Percentiles rank a stretch among this genome's conserved stretches.
Evolutionary conservation across 2,329 filamentous ascomycete species (phyloP).

Genomic region (Blastomyces emzantsi): DNA sequence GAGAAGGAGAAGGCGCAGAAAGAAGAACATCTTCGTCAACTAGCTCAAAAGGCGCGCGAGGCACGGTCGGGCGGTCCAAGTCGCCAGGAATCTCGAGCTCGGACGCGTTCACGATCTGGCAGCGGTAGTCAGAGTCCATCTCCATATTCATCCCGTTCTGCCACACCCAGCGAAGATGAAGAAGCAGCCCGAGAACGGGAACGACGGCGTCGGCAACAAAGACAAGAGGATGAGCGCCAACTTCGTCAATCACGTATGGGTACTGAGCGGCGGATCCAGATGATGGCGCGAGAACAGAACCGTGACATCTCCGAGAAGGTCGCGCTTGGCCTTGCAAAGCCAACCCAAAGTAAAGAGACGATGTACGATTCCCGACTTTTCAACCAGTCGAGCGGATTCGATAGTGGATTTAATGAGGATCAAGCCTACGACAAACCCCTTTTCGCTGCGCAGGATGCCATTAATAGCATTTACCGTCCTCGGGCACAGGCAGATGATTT

Average conservation of each 20-base stretch:
- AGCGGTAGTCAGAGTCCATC: constrained; percentile 43
- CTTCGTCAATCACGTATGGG: constrained; percentile 93
- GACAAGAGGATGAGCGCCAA: constrained; percentile 78
- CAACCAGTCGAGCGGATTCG: constrained; percentile 87
- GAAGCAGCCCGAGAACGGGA: constrained; percentile 67
- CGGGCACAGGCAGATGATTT: constrained; percentile 62
- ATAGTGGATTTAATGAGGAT: constrained; percentile 91
- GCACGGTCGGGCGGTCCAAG: constrained; percentile 54
- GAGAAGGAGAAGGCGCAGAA: constrained; percentile 96
- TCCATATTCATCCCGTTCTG: constrained; percentile 37
- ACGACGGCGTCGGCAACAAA: constrained; percentile 64
- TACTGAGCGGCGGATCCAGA: constrained; percentile 78
- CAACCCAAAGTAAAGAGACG: constrained; percentile 78
- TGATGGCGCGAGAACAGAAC: constrained; percentile 90
- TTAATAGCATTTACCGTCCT: constrained; percentile 87
- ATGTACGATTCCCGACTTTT: constrained; percentile 98
- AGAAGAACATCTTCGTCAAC: constrained; percentile 76
- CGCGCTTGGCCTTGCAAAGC: constrained; percentile 86
- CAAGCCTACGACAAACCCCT: constrained; percentile 95
- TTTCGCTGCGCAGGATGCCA: constrained; percentile 90
- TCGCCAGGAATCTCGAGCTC: constrained; percentile 40
- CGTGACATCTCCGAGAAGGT: constrained; percentile 97
- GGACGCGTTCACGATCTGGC: constrained; percentile 36
- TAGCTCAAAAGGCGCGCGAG: constrained; percentile 87
- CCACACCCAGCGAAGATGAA: constrained; percentile 52